phyloP scores from a whole-genome alignment of 495 filamentous ascomycete genomes.

The Daldinia loculata region DNA sequence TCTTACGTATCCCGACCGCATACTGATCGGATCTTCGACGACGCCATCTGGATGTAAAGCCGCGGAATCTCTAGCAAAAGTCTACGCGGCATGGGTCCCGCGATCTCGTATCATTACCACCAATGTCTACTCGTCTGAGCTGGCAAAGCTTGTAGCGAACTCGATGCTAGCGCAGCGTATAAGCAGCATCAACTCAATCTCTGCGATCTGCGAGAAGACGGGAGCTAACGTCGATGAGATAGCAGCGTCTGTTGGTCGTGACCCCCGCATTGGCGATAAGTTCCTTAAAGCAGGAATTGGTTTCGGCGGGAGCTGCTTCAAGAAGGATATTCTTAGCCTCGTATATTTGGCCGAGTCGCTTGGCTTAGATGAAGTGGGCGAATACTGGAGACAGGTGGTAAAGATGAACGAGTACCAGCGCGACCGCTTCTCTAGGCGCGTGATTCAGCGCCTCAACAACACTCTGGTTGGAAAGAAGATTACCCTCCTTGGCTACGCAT shows the following conservation, averaged over 20 bases:
- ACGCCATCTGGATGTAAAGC: constrained; percentile 67
- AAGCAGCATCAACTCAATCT: constrained; percentile 83
- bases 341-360: constrained; percentile 77
- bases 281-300: constrained; percentile 82
- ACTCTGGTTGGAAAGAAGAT: constrained; percentile 77
- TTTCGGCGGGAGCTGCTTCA: constrained; percentile 85
- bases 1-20: constrained; percentile 75
- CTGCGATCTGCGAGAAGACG: constrained; percentile 79
- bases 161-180: constrained; percentile 85
- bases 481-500: constrained; percentile 78
- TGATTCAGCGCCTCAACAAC: constrained; percentile 73
- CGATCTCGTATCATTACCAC: constrained; percentile 70
- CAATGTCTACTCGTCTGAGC: constrained; percentile 82
- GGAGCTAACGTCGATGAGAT: constrained; percentile 82
- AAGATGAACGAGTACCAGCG: constrained; percentile 82
- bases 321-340: constrained; percentile 81
- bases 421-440: constrained; percentile 68
- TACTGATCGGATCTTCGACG: constrained; percentile 75
- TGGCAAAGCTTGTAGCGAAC: constrained; percentile 83
- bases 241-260: constrained; percentile 71
- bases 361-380: constrained; percentile 74
- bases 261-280: constrained; percentile 73
- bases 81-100: constrained; percentile 80
- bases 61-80: constrained; percentile 65
- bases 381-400: constrained; percentile 78